Conservation (phyloP, 176 grass and related monocot species). For the Aegilops bicornis region DNA sequence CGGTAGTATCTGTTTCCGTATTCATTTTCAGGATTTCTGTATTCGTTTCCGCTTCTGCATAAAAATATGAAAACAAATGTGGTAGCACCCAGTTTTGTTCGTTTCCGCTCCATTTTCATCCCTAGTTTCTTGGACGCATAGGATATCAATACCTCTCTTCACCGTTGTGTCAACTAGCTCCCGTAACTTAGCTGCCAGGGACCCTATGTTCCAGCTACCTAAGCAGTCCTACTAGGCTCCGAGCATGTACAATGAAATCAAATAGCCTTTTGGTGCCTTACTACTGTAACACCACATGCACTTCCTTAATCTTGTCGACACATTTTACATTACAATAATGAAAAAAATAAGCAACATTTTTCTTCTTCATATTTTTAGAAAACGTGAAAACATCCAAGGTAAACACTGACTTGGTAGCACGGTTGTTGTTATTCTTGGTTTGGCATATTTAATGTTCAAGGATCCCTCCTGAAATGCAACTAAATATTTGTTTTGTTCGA, state of each 20-base stretch:
- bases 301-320: conserved; percentile 4
- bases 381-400: neutral
- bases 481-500: neutral
- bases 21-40: no score
- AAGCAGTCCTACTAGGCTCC: neutral
- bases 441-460: neutral
- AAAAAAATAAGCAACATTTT: neutral
- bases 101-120: no score
- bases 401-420: no score
- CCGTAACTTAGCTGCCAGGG: no score
- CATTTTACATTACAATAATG: conserved; percentile 15
- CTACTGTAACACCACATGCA: neutral
- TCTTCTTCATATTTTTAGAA: conserved; percentile 2
- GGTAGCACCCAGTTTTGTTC: no score
- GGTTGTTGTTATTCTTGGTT: neutral
- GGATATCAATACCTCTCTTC: no score
- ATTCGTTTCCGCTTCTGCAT: no score
- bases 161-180: no score
- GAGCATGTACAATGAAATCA: neutral
- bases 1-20: no score
- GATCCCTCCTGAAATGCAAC: neutral
- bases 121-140: no score
- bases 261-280: neutral
- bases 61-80: no score
- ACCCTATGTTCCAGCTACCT: no score